These are phyloP conservation scores for Talinum fruticosum DNA, from an alignment of 148 eudicot species.

Conservation along the genomic window DNA sequence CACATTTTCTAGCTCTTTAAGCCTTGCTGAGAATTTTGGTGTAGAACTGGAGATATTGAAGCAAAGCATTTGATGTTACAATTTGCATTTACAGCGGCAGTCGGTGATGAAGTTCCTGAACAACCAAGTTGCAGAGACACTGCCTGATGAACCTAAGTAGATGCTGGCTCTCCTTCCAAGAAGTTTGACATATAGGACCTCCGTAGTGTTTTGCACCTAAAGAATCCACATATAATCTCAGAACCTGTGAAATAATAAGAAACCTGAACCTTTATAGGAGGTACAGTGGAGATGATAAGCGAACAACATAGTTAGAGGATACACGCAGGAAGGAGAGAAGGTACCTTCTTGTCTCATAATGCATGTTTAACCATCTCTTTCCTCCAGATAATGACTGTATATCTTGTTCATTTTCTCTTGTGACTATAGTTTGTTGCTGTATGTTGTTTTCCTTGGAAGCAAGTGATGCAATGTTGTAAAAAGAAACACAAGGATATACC, in stretches of 20 bases:
- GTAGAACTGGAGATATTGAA: background rate
- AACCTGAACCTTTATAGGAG: conserved; percentile 7
- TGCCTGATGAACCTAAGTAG: conserved; percentile 31
- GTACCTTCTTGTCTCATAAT: background rate
- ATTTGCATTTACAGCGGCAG: conserved; percentile 52
- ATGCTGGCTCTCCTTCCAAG: too few species aligned
- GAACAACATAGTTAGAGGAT: background rate
- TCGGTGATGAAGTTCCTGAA: conserved; percentile 82
- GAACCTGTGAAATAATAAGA: conserved; percentile 3
- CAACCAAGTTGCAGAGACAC: conserved; percentile 50
- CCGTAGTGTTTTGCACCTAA: conserved; percentile 4
- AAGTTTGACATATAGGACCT: background rate
- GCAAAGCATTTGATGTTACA: conserved; percentile 8
- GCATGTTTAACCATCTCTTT: background rate
- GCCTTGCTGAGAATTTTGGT: background rate
- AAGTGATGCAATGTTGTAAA: conserved; percentile 12
- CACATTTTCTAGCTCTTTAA: background rate
- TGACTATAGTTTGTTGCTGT: background rate
- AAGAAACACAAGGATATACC: conserved; percentile 16
- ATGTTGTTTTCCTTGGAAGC: background rate
- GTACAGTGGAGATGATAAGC: conserved; percentile 14
- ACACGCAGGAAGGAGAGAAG: background rate
- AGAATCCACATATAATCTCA: conserved; percentile 28
- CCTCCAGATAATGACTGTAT: conserved; percentile 11
- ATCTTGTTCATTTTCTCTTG: background rate